Percentiles rank a stretch among this genome's conserved stretches.
These are phyloP conservation scores for Lanzia echinophila DNA, from an alignment of 2,329 filamentous ascomycete genomes.

Conservation along the genomic window DNA sequence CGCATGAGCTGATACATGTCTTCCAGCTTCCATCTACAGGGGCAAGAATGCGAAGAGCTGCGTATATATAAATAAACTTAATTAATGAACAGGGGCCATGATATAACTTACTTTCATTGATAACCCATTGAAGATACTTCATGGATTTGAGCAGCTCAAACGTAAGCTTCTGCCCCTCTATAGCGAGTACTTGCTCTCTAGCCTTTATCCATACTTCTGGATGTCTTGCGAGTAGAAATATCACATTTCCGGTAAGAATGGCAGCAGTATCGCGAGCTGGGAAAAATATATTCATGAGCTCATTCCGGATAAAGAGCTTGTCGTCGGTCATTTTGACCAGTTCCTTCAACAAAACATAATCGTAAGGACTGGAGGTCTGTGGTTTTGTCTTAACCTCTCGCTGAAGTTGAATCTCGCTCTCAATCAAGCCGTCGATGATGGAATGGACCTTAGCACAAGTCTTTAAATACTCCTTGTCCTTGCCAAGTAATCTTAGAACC, in stretches of 20 bases:
- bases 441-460: too few species aligned
- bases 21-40: neutral
- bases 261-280: slow-evolving; percentile 38
- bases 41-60: neutral
- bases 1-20: neutral
- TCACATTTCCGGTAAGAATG: slow-evolving; percentile 29
- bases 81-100: neutral
- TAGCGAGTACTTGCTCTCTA: slow-evolving; percentile 20
- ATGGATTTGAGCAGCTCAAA: slow-evolving; percentile 44
- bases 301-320: slow-evolving; percentile 30
- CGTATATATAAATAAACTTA: neutral
- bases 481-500: too few species aligned
- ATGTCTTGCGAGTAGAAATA: slow-evolving; percentile 21
- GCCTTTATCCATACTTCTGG: slow-evolving; percentile 28
- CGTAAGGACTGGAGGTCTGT: neutral
- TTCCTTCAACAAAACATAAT: slow-evolving; percentile 41
- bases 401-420: too few species aligned
- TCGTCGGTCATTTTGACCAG: slow-evolving; percentile 40
- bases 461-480: too few species aligned
- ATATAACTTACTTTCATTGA: slow-evolving; percentile 46
- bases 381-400: too few species aligned
- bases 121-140: slow-evolving; percentile 46
- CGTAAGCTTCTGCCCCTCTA: slow-evolving; percentile 34
- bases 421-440: too few species aligned
- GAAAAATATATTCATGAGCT: slow-evolving; percentile 31